These are phyloP conservation scores for Yamadazyma siamensis DNA, from an alignment of 1,139 yeast genomes.

Conservation along the genomic window DNA sequence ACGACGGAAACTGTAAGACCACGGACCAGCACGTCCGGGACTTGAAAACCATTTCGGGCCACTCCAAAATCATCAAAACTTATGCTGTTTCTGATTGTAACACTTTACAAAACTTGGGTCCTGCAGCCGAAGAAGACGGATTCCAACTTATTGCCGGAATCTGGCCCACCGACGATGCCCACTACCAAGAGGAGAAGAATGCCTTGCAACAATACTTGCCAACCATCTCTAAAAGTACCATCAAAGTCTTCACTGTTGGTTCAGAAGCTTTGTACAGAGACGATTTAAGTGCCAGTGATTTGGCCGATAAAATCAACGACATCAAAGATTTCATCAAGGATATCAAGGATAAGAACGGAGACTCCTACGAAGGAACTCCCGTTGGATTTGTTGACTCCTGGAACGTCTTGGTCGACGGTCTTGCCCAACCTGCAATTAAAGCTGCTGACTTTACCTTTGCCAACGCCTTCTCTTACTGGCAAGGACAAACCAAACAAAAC, in stretches of 20 bases:
- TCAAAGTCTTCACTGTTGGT: slow-evolving; percentile 78
- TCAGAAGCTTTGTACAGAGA: slow-evolving; percentile 89
- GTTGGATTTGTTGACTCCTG: slow-evolving; percentile 97
- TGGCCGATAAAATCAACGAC: slow-evolving; percentile 60
- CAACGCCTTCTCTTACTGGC: slow-evolving; percentile 98
- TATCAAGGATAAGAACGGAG: slow-evolving; percentile 77
- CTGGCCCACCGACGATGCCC: slow-evolving; percentile 85
- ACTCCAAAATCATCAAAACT: slow-evolving; percentile 67
- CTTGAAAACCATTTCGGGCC: slow-evolving; percentile 50
- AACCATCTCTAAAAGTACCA: slow-evolving; percentile 58
- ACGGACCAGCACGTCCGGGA: slow-evolving; percentile 65
- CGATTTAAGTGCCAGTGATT: slow-evolving; percentile 66
- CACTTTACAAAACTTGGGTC: slow-evolving; percentile 77
- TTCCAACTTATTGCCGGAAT: slow-evolving; percentile 76
- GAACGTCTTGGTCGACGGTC: slow-evolving; percentile 85
- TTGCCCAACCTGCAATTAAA: slow-evolving; percentile 61
- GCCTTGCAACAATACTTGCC: slow-evolving; percentile 74
- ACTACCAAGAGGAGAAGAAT: slow-evolving; percentile 63
- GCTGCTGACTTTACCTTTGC: slow-evolving; percentile 85
- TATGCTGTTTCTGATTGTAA: slow-evolving; percentile 88
- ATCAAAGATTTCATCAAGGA: slow-evolving; percentile 53
- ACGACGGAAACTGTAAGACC: slow-evolving; percentile 68
- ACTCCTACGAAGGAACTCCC: slow-evolving; percentile 64
- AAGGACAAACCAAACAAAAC: slow-evolving; percentile 81
- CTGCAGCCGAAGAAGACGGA: slow-evolving; percentile 76